phyloP scores from a whole-genome alignment of 2,329 filamentous ascomycete genomes.

The Paradendryphiella salina region DNA sequence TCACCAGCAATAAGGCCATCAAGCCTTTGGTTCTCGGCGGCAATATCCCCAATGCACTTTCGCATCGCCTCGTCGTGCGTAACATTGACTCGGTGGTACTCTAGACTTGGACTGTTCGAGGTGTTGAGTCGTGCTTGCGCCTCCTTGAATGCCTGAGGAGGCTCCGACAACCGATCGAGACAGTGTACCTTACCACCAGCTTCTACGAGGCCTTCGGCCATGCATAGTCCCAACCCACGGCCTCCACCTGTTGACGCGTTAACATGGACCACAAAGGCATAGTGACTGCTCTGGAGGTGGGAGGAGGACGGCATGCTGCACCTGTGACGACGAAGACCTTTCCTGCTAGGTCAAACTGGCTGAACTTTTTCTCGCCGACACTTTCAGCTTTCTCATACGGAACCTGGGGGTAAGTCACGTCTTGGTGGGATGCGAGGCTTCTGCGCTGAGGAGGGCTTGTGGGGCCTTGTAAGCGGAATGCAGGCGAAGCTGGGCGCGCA shows the following conservation, averaged over 20 bases:
- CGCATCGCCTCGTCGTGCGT: slow-evolving; percentile 69
- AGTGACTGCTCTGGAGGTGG: slow-evolving; percentile 42
- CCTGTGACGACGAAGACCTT: slow-evolving; percentile 58
- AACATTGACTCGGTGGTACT: slow-evolving; percentile 79
- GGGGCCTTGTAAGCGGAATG: slow-evolving; percentile 9
- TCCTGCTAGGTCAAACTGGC: slow-evolving; percentile 36
- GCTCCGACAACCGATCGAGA: slow-evolving; percentile 62
- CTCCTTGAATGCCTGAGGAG: slow-evolving; percentile 62
- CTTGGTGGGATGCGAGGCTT: slow-evolving; percentile 13
- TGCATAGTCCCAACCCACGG: slow-evolving; percentile 69
- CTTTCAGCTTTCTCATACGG: slow-evolving; percentile 26
- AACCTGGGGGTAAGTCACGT: slow-evolving; percentile 16
- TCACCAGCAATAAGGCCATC: slow-evolving; percentile 71
- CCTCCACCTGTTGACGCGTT: slow-evolving; percentile 61
- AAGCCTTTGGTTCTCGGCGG: slow-evolving; percentile 67
- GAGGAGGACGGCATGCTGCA: slow-evolving; percentile 65
- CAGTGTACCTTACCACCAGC: slow-evolving; percentile 73
- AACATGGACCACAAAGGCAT: slow-evolving; percentile 36
- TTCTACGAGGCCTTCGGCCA: slow-evolving; percentile 72
- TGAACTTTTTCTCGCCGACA: slow-evolving; percentile 23
- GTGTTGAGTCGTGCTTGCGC: slow-evolving; percentile 63
- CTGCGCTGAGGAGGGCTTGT: slow-evolving; percentile 11
- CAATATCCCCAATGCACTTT: slow-evolving; percentile 67
- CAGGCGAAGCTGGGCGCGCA: slow-evolving; percentile 5
- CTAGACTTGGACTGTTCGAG: slow-evolving; percentile 65